Percentiles rank a stretch among this genome's conserved stretches.
These are phyloP conservation scores for Penicillium samsonianum DNA, from an alignment of 495 filamentous ascomycete species.

Conservation along the genomic window DNA sequence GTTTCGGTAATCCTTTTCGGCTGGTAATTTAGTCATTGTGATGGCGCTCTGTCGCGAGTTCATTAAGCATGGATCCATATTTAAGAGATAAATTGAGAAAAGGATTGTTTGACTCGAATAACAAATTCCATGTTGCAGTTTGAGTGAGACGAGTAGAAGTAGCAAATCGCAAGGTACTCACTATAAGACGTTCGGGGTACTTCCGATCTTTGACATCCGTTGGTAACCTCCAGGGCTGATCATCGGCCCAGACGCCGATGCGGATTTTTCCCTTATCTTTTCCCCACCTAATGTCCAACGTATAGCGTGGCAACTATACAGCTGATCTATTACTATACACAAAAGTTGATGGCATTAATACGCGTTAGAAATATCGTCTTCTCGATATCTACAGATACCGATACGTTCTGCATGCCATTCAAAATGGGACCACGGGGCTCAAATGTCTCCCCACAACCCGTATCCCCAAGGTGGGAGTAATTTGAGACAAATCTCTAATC, in stretches of 20 bases:
- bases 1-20: neutral
- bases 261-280: slow-evolving; percentile 18
- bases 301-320: no score
- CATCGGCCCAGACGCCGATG: slow-evolving; percentile 3
- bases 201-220: neutral
- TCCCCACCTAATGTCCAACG: no score
- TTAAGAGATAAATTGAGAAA: neutral
- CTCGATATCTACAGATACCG: no score
- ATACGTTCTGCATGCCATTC: no score
- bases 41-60: neutral
- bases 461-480: no score
- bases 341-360: no score
- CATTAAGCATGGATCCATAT: neutral
- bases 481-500: no score
- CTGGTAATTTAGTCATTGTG: neutral
- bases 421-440: no score
- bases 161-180: neutral
- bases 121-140: neutral
- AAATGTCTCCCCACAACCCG: no score
- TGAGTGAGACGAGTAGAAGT: neutral
- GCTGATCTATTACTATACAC: no score
- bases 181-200: neutral
- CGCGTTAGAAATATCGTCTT: no score
- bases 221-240: neutral
- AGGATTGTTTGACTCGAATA: neutral